A percentile compares a stretch with the other conserved stretches of the same genome.
phyloP scores from a whole-genome alignment of 805 yeast genomes.

The Kazachstania taianensis region DNA sequence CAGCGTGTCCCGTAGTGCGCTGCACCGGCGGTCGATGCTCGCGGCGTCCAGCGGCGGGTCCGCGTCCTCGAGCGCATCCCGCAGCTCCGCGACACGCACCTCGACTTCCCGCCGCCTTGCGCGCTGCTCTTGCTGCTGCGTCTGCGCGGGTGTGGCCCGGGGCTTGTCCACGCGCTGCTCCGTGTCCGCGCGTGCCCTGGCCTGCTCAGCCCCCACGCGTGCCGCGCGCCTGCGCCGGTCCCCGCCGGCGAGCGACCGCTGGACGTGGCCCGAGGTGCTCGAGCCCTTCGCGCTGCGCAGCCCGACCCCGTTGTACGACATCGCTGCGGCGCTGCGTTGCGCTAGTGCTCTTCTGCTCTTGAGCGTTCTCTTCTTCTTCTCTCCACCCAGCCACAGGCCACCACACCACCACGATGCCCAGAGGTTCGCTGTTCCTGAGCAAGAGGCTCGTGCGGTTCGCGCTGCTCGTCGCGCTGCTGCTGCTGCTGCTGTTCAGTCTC shows the following conservation, averaged over 20 bases:
- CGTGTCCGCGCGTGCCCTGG: background rate
- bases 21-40: slow-evolving; percentile 15
- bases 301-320: slow-evolving; percentile 28
- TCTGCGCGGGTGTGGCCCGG: background rate
- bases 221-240: too few relatives aligned
- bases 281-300: slow-evolving; percentile 27
- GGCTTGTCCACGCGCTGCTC: background rate
- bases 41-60: slow-evolving; percentile 11
- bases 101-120: slow-evolving; percentile 16
- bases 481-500: slow-evolving; percentile 3
- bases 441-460: slow-evolving; percentile 16
- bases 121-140: background rate
- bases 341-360: background rate
- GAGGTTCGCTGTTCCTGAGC: slow-evolving; percentile 14
- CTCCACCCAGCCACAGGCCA: background rate
- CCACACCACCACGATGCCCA: background rate
- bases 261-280: slow-evolving; percentile 28
- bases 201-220: background rate
- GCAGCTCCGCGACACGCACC: slow-evolving; percentile 20
- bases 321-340: too few relatives aligned
- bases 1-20: slow-evolving; percentile 10
- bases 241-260: slow-evolving; percentile 19
- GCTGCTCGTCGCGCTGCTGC: slow-evolving; percentile 9
- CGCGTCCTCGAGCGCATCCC: slow-evolving; percentile 22
- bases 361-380: background rate